Evolutionary conservation across 2,329 filamentous ascomycete species (phyloP), one percentile per base, ranked within the genome.

Genomic region (Aspergillus unguis): DNA sequence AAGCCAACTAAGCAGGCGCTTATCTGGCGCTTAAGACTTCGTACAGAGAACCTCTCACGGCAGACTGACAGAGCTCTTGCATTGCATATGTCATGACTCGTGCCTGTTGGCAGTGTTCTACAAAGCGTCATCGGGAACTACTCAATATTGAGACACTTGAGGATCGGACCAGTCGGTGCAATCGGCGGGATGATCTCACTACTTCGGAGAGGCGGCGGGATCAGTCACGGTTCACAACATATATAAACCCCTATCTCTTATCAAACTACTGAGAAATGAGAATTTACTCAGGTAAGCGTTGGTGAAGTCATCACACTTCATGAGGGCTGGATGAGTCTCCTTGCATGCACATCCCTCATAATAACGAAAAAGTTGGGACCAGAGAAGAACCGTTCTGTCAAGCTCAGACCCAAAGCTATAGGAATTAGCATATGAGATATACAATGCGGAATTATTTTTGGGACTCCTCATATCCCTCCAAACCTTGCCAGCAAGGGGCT

Each of bases 271-370:
- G 17, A 17, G 17, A 17, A 17, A 17, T 17, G 17, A 17, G 17
- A 17, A 17, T 17, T 17, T 17, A 17, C 17, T 17, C 17, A 17
- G 17, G 17, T 17, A 17, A 17, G 17, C 17, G 17, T 17, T 17
- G 17, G 17, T 17, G 17, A 17, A 17, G 17, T 17, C 17, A 17
- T 17, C 17, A 17, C 17, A 17, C 11, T 42, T 31, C 47, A 31
- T 40, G 28, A 28, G 25, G 44, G 36, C 25, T 32, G 25, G 50
- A 44, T 58, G 43, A 58, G 41, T 44, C 53, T 52, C 53, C 56
- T 56, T 56, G 53, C 56, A 56, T 53, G 38, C n/a, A n/a, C 35
- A 40, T 53, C 41, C 48, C 42, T 46, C 36, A 11, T 51, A 44
- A 29, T 32, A 23, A 17, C 17, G n/a, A 37, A 50, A 48, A 32